Evolutionary conservation across 1,284 basidiomycete species (phyloP).

Genomic region (Marasmius oreades): DNA sequence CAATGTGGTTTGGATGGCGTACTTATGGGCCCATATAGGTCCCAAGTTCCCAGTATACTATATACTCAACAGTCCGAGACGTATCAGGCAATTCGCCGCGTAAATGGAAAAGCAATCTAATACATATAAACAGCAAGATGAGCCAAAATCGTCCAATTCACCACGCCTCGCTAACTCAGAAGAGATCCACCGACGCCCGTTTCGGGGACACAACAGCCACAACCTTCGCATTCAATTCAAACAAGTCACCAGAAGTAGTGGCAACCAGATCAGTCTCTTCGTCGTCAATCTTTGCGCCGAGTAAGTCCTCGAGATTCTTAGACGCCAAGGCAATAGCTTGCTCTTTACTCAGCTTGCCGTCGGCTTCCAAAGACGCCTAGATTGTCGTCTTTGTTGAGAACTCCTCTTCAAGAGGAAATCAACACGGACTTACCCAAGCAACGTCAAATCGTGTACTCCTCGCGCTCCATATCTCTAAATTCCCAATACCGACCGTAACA

Average conservation of each 20-base stretch:
- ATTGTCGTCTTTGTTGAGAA: no score
- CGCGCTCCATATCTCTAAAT: constrained; percentile 56
- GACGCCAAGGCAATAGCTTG: constrained; percentile 20
- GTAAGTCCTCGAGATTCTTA: constrained; percentile 37
- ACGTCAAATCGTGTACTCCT: constrained; percentile 70
- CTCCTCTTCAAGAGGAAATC: background rate
- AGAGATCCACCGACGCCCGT: constrained; percentile 29
- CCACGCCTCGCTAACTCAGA: no score
- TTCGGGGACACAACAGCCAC: constrained; percentile 38
- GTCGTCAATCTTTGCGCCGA: constrained; percentile 22
- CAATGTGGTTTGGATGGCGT: no score
- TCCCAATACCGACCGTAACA: constrained; percentile 68
- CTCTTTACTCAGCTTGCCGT: constrained; percentile 17
- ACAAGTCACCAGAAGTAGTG: constrained; percentile 42
- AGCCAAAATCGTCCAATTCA: no score
- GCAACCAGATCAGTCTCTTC: constrained; percentile 47
- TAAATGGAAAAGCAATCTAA: no score
- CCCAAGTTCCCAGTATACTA: no score
- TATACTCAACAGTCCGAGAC: no score
- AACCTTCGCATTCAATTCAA: constrained; percentile 45
- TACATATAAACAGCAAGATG: no score
- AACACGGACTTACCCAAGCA: constrained; percentile 61
- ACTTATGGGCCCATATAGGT: no score
- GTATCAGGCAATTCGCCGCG: no score
- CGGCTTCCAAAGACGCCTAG: constrained; percentile 38